Base-by-base conservation (phyloP, 176 grass and related monocot species). In the Triticum monococcum region DNA sequence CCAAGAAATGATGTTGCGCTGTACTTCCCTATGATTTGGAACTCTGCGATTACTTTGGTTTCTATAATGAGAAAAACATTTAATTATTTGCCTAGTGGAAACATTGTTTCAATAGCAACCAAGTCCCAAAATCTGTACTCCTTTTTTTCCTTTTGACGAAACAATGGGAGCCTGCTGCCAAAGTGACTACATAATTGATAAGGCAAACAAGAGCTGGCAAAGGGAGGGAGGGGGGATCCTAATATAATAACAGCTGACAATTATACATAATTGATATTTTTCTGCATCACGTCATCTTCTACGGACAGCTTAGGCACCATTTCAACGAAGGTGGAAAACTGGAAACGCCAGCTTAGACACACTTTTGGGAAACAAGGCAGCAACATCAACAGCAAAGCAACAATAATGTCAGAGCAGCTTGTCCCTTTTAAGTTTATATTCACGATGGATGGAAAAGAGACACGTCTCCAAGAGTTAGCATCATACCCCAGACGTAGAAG, bases 401-500 rank as follows among this genome's bases (percentile, higher is more conserved):
- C 6, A 23, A 60, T 48, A 18, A 18, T 14, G 2, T 30, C 17
- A 63, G 26, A 78, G 33, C 23, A 62, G 63, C 26, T 32, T 28
- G 22, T 43, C 48, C 24, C 20, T 76, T 60, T 22, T 45, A 67
- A 46, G 23, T 24, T 28, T 72, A 6, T 52, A 54, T 52, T 76
- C 2, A 33, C 1, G 23, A 48, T 4, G 7, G 40, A 14, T 43
- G 9, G 37, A 43, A 52, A 37, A 24, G 36, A 70, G 24, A 16
- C 43, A 16, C 22, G 9, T 50, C 50, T 18, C 50, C 18, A 65
- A 56, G 64, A 87, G 65, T 83, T 16, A 72, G 75, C 16, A 56
- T 81, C 77, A 77, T 91, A 91, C 89, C 89, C n/a, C 40, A 91
- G 77, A 91, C 0, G 20, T 65, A 81, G 50, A 91, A 83, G 79